Conservation (phyloP, 1,284 basidiomycete species). For the Sporisorium graminicola region DNA sequence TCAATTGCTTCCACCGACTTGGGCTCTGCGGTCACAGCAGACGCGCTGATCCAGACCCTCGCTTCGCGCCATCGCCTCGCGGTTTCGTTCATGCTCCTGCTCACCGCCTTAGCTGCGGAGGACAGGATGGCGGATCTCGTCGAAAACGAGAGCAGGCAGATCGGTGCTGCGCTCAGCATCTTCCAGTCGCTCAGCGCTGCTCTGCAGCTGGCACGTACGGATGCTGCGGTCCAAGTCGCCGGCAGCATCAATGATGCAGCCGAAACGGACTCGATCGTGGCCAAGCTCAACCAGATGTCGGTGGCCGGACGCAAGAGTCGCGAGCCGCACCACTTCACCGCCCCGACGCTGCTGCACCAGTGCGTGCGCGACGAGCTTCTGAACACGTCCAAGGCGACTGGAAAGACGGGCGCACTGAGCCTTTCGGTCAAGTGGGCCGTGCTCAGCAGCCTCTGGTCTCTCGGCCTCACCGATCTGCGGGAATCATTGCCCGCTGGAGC, state of each 20-base stretch:
- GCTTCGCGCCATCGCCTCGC: slow-evolving; percentile 42
- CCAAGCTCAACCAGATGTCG: slow-evolving; percentile 48
- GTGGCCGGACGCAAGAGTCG: slow-evolving; percentile 48
- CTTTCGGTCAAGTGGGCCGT: slow-evolving; percentile 31
- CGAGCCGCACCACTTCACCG: slow-evolving; percentile 43
- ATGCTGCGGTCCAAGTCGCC: slow-evolving; percentile 31
- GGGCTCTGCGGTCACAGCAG: slow-evolving; percentile 37
- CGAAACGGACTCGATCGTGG: slow-evolving; percentile 45
- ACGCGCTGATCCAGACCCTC: slow-evolving; percentile 43
- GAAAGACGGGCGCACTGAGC: slow-evolving; percentile 2
- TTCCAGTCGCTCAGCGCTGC: slow-evolving; percentile 38
- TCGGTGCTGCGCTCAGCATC: slow-evolving; percentile 38
- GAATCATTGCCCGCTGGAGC: slow-evolving; percentile 12
- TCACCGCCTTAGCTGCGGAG: slow-evolving; percentile 39
- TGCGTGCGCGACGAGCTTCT: slow-evolving; percentile 42
- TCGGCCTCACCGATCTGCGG: slow-evolving; percentile 38
- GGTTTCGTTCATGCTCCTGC: slow-evolving; percentile 32
- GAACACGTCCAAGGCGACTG: slow-evolving; percentile 3
- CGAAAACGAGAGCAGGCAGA: slow-evolving; percentile 43
- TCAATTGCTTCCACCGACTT: slow-evolving; percentile 36
- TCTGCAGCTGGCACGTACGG: slow-evolving; percentile 35
- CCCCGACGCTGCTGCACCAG: slow-evolving; percentile 44
- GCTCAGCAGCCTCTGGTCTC: slow-evolving; percentile 41
- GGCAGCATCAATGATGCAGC: slow-evolving; percentile 12
- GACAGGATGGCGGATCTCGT: slow-evolving; percentile 45